Evolutionary conservation across 768 basidiomycete genomes (phyloP).

Genomic region (Podaxis sp.): DNA sequence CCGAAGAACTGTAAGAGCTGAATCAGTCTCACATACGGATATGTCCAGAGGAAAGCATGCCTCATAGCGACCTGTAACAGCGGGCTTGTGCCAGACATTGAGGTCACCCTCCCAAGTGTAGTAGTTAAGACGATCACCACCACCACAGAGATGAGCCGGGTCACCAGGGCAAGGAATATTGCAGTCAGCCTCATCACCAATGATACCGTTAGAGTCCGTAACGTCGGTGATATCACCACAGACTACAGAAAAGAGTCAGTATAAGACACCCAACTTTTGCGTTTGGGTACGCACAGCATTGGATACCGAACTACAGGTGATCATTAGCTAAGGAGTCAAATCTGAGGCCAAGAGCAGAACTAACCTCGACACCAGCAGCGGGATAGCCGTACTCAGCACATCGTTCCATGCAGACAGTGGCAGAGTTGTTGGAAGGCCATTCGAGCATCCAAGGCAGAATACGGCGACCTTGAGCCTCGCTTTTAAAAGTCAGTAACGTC

Average conservation of each 20-base stretch:
- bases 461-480: constrained; percentile 42
- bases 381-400: constrained; percentile 71
- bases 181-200: constrained; percentile 40
- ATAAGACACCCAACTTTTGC: not conserved
- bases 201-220: constrained; percentile 29
- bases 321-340: not conserved
- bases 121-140: constrained; percentile 44
- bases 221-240: constrained; percentile 69
- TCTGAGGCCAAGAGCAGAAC: constrained; percentile 6
- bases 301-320: constrained; percentile 46
- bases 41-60: constrained; percentile 28
- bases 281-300: constrained; percentile 57
- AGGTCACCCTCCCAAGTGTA: constrained; percentile 52
- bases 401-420: constrained; percentile 58
- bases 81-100: constrained; percentile 62
- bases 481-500: constrained; percentile 18
- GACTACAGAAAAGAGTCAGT: constrained; percentile 30
- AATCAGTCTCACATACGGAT: not conserved
- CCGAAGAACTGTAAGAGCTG: constrained; percentile 37
- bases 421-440: constrained; percentile 58
- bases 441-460: constrained; percentile 61
- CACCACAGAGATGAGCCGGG: constrained; percentile 65
- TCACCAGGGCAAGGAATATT: constrained; percentile 63
- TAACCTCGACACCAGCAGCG: constrained; percentile 58
- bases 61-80: constrained; percentile 66